Evolutionary conservation across 1,139 yeast species (phyloP), one percentile per base, ranked within the genome.

Genomic region (Diutina catenulata): DNA sequence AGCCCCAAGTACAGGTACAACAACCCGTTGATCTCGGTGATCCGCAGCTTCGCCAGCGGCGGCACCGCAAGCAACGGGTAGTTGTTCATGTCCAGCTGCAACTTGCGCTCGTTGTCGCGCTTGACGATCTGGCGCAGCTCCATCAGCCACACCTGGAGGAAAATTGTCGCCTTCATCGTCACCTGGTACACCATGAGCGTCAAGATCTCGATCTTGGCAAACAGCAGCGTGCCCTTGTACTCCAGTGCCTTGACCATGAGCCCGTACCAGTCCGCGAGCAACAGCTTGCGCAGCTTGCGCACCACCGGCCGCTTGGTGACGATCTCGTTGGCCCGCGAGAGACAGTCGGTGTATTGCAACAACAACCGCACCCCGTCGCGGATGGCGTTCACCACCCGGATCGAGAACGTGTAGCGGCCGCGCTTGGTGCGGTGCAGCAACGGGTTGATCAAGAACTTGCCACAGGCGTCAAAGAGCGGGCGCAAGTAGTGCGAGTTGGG

Each of bases 191-290:
- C 75, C 65, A 87, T 72, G 38, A 78, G 58, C 25, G 83, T 80
- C 42, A 88, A 63, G 18, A 79, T 74, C 47, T 80, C 86, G 42
- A 86, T 72, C 46, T 82, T 79, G 33, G 68, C 66, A 38, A 68
- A 68, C 42, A 74, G 79, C 28, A 80, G 67, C 1, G 94, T 78
- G 39, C 83, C 79, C 50, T 80, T 77, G 52, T 77, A 82, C 41
- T 82, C 86, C 49, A 82, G 86, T 3, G 96, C 95, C 48, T 82
- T 80, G 8, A 81, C 74, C 72, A 88, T 87, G 35, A 91, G 63
- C 42, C 80, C 81, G 40, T 93, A 88, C 81, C 96, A 82, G 52
- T 88, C 96, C 1, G 95, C 88, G 35, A 91, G 70, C 41, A 91
- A 62, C 16, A 79, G 68, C 56, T 88, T 88, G 47, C 98, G 70